Evolutionary conservation across 805 yeast species (phyloP).

Genomic region (Lipomyces sp.): DNA sequence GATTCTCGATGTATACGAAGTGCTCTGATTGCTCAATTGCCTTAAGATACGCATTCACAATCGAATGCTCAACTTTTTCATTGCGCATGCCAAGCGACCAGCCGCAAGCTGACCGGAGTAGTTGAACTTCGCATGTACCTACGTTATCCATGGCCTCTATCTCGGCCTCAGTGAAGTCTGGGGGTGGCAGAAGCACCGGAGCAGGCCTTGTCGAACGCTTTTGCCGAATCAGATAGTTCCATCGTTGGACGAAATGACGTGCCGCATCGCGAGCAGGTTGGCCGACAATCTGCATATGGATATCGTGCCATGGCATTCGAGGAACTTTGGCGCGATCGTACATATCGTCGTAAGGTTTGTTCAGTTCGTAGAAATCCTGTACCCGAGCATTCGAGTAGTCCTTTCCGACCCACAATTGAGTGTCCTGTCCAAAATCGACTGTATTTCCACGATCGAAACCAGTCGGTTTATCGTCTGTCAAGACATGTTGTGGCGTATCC

Average conservation of each 20-base stretch:
- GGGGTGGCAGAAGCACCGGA: slow-evolving; percentile 89
- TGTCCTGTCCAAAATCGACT: slow-evolving; percentile 49
- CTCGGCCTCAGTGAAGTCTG: slow-evolving; percentile 79
- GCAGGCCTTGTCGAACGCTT: slow-evolving; percentile 94
- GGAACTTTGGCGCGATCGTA: slow-evolving; percentile 81
- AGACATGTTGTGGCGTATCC: slow-evolving; percentile 94
- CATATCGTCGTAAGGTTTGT: slow-evolving; percentile 89
- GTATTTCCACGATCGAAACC: slow-evolving; percentile 36
- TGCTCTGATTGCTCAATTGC: slow-evolving; percentile 91
- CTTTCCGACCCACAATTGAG: slow-evolving; percentile 89
- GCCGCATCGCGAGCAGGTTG: slow-evolving; percentile 91
- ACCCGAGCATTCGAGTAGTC: slow-evolving; percentile 96
- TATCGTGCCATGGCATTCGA: slow-evolving; percentile 99
- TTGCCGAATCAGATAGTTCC: slow-evolving; percentile 92
- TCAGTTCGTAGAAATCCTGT: slow-evolving; percentile 78
- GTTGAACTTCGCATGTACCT: slow-evolving; percentile 91
- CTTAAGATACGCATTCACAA: slow-evolving; percentile 89
- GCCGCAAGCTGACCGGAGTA: slow-evolving; percentile 82
- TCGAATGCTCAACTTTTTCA: slow-evolving; percentile 81
- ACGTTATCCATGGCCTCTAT: slow-evolving; percentile 59
- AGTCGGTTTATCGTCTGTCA: slow-evolving; percentile 66
- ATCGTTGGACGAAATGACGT: slow-evolving; percentile 94
- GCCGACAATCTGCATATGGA: slow-evolving; percentile 94
- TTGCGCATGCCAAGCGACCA: slow-evolving; percentile 84
- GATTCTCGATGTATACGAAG: slow-evolving; percentile 92